phyloP scores from a whole-genome alignment of 495 filamentous ascomycete genomes.

The Thermothielavioides terrestris region DNA sequence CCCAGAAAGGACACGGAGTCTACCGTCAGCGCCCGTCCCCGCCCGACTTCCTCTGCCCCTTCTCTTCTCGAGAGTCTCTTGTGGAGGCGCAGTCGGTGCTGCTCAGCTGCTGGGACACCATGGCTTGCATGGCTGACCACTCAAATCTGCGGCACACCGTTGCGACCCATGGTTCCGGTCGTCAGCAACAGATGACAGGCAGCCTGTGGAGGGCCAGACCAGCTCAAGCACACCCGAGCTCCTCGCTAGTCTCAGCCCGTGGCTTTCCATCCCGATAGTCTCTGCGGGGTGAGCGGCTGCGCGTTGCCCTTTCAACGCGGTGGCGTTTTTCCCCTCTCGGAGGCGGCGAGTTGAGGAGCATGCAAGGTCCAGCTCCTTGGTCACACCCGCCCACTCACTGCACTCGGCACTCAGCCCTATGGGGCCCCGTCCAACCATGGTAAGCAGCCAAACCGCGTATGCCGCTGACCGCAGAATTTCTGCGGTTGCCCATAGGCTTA shows the following conservation, averaged over 20 bases:
- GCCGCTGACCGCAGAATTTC: neutral
- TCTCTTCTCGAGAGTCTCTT: neutral
- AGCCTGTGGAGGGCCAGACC: too few relatives aligned
- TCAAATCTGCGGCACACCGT: too few relatives aligned
- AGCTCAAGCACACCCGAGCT: neutral
- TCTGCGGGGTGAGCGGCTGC: neutral
- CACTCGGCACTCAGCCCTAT: neutral
- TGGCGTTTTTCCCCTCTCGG: neutral
- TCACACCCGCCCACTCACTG: neutral
- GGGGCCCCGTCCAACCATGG: neutral
- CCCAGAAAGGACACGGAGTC: neutral
- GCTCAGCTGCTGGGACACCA: too few relatives aligned
- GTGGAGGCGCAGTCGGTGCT: too few relatives aligned
- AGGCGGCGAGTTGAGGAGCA: neutral
- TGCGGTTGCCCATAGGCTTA: neutral
- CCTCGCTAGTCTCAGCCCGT: neutral
- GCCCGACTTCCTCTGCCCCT: neutral
- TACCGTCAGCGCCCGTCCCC: neutral
- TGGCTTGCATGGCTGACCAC: too few relatives aligned
- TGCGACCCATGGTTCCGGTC: too few relatives aligned
- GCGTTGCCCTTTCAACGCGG: neutral
- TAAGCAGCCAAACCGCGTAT: neutral
- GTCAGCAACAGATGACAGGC: neutral
- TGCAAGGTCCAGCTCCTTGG: too few relatives aligned
- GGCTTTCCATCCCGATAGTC: neutral